phyloP scores from a whole-genome alignment of 805 yeast genomes.

The Kuraishia ogatae region DNA sequence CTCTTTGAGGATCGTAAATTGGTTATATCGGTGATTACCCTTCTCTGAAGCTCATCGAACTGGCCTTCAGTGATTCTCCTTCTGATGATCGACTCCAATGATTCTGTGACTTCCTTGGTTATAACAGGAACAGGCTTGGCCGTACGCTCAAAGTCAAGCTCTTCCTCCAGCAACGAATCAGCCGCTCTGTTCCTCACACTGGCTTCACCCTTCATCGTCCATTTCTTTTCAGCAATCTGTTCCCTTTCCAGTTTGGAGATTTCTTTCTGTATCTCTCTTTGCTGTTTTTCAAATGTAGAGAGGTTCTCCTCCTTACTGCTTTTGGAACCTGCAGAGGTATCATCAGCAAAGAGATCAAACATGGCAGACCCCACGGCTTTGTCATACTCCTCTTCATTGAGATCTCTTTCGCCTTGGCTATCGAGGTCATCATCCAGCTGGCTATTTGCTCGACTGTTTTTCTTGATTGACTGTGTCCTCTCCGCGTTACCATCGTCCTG shows the following conservation, averaged over 20 bases:
- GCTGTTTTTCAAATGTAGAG: slow-evolving; percentile 81
- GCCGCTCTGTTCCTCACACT: slow-evolving; percentile 70
- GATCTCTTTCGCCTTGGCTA: slow-evolving; percentile 24
- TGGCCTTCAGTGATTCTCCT: slow-evolving; percentile 66
- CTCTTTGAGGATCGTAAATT: slow-evolving; percentile 45
- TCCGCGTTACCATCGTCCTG: slow-evolving; percentile 15
- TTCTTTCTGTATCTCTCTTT: slow-evolving; percentile 64
- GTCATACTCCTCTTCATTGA: slow-evolving; percentile 50
- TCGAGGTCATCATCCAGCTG: slow-evolving; percentile 2
- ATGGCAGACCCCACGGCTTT: slow-evolving; percentile 52
- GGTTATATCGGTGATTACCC: slow-evolving; percentile 58
- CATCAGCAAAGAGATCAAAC: slow-evolving; percentile 49
- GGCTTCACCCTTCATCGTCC: slow-evolving; percentile 95
- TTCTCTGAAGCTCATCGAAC: slow-evolving; percentile 78
- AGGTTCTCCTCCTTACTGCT: slow-evolving; percentile 26
- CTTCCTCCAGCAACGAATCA: slow-evolving; percentile 78
- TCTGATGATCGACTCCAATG: slow-evolving; percentile 81
- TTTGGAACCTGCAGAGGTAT: slow-evolving; percentile 25
- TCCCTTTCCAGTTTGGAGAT: slow-evolving; percentile 77
- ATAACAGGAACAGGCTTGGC: slow-evolving; percentile 95
- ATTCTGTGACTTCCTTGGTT: slow-evolving; percentile 80
- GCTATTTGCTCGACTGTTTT: slow-evolving; percentile 14
- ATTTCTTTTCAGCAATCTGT: slow-evolving; percentile 80
- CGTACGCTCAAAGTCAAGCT: slow-evolving; percentile 82
- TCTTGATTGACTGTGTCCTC: background rate